These are phyloP conservation scores for Leccinum cinnamomeum DNA, from an alignment of 1,284 basidiomycete species.

Conservation along the genomic window DNA sequence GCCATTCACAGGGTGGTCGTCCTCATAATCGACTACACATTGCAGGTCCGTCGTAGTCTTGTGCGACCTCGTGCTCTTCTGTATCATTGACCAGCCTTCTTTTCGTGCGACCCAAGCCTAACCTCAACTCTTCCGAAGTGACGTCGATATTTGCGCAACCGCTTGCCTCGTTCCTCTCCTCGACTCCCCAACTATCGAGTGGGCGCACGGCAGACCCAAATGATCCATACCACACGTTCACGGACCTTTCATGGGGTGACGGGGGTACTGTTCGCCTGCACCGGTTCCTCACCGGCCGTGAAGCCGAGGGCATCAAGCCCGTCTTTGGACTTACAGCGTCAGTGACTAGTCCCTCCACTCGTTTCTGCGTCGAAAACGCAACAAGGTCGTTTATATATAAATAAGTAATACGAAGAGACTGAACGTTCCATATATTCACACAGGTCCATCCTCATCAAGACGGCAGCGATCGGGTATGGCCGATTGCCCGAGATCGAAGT, in stretches of 20 bases:
- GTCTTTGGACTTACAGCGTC: constrained; percentile 83
- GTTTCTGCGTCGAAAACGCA: background rate
- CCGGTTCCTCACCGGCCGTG: constrained; percentile 78
- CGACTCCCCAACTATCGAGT: constrained; percentile 57
- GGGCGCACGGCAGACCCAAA: constrained; percentile 31
- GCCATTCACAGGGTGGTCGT: constrained; percentile 66
- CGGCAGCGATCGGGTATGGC: constrained; percentile 66
- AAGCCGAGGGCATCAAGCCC: constrained; percentile 78
- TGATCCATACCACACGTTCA: constrained; percentile 60
- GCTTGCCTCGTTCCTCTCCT: constrained; percentile 69
- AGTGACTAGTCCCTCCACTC: constrained; percentile 29
- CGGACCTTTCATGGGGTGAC: constrained; percentile 48
- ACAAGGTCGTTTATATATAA: background rate
- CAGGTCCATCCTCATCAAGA: constrained; percentile 71
- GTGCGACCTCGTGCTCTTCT: background rate
- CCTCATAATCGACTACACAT: constrained; percentile 69
- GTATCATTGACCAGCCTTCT: background rate
- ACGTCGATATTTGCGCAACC: constrained; percentile 81
- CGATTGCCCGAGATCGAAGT: constrained; percentile 64
- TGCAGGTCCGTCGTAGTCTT: constrained; percentile 46
- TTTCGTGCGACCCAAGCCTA: constrained; percentile 50
- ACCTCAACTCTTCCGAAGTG: constrained; percentile 78
- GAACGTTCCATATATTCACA: background rate
- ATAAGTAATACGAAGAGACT: background rate
- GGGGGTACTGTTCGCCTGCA: constrained; percentile 57